Conservation (phyloP, 2,329 filamentous ascomycete genomes). For the Diaporthe helianthi region DNA sequence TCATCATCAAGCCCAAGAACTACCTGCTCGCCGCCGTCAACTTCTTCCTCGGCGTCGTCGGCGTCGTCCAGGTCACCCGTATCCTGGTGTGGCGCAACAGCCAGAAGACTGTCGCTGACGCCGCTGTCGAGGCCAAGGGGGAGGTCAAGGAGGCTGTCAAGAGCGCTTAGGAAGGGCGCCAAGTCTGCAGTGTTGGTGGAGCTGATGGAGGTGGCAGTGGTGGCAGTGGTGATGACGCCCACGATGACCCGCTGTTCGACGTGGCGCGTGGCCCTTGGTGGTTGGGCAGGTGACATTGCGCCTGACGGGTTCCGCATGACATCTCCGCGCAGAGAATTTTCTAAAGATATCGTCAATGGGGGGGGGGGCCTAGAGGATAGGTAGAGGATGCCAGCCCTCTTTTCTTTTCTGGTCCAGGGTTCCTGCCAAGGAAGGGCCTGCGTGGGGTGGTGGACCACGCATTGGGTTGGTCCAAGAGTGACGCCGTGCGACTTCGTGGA, state of each 20-base stretch:
- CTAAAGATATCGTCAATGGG: not conserved
- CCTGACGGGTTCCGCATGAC: not conserved
- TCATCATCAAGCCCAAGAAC: slow-evolving; percentile 95
- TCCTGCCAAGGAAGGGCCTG: not conserved
- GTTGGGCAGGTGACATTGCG: slow-evolving; percentile 5
- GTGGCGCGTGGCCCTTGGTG: slow-evolving; percentile 6
- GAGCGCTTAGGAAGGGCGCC: slow-evolving; percentile 31
- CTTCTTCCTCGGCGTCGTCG: slow-evolving; percentile 94
- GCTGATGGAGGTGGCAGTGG: not conserved
- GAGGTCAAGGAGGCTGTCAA: slow-evolving; percentile 47
- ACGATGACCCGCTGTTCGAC: slow-evolving; percentile 1
- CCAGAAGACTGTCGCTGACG: slow-evolving; percentile 54
- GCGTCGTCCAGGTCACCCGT: slow-evolving; percentile 79
- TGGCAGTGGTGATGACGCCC: not conserved
- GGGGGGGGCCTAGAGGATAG: slow-evolving; percentile 13
- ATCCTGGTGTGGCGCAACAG: slow-evolving; percentile 72
- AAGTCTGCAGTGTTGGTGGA: not conserved
- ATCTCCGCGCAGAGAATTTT: not conserved
- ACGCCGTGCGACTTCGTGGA: not conserved
- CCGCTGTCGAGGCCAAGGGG: slow-evolving; percentile 45
- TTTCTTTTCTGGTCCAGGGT: not conserved
- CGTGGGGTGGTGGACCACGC: not conserved
- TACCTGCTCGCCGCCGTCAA: slow-evolving; percentile 95
- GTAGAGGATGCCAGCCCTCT: not conserved
- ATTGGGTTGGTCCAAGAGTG: not conserved